A percentile compares a stretch with the other conserved stretches of the same genome.
These are phyloP conservation scores for Polychaeton citri DNA, from an alignment of 2,329 filamentous ascomycete genomes.

Conservation along the genomic window DNA sequence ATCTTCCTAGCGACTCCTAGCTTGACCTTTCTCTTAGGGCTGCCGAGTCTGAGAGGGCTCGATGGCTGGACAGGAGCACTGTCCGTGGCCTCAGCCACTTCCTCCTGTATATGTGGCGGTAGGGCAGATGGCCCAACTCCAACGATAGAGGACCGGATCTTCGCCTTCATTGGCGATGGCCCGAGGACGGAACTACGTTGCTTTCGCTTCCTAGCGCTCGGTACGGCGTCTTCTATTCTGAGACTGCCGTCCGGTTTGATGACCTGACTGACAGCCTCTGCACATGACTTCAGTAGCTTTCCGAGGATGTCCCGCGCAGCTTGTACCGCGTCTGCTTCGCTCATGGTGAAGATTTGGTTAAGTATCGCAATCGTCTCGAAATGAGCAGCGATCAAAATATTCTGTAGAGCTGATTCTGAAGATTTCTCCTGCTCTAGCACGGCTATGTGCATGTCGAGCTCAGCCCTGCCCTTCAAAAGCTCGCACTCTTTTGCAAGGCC, in stretches of 20 bases:
- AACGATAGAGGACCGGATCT: conserved; percentile 19
- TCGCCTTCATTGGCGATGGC: conserved; percentile 36
- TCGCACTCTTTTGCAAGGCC: conserved; percentile 72
- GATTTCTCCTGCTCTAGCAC: conserved; percentile 74
- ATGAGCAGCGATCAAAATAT: conserved; percentile 75
- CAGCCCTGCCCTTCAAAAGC: conserved; percentile 68
- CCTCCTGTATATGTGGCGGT: conserved; percentile 13
- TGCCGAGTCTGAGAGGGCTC: conserved; percentile 21
- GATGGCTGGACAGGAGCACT: background rate
- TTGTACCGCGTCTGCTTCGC: conserved; percentile 66
- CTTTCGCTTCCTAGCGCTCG: conserved; percentile 64
- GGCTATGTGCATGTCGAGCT: conserved; percentile 62
- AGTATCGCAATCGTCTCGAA: conserved; percentile 83
- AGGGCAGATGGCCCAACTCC: conserved; percentile 7
- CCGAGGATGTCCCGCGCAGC: conserved; percentile 66
- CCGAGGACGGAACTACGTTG: conserved; percentile 25
- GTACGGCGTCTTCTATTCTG: conserved; percentile 49
- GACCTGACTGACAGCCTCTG: conserved; percentile 62
- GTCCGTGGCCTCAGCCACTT: conserved; percentile 4
- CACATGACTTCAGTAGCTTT: conserved; percentile 65
- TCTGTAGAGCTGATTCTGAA: conserved; percentile 64
- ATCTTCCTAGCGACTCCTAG: conserved; percentile 50
- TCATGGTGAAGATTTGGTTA: conserved; percentile 68
- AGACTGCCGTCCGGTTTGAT: conserved; percentile 76
- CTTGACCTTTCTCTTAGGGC: conserved; percentile 65